phyloP scores from a whole-genome alignment of 257 asterid species.

The Nicotiana knightiana region DNA sequence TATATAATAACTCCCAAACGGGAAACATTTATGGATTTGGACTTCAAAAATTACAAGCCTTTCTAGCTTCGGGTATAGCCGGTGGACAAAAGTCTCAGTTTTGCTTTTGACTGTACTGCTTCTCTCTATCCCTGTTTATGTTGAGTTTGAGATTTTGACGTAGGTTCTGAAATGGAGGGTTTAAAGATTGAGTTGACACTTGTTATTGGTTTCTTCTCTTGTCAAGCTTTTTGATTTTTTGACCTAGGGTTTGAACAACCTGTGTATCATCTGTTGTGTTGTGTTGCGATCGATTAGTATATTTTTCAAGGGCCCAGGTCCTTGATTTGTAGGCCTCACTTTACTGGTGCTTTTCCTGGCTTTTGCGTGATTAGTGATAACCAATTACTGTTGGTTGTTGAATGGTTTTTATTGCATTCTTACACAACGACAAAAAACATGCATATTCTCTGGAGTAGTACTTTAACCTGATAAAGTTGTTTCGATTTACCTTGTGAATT shows the following conservation, averaged over 20 bases:
- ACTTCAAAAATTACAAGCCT: too few relatives aligned
- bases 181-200: background rate
- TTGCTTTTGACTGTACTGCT: too few relatives aligned
- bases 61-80: too few relatives aligned
- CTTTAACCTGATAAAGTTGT: background rate
- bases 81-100: too few relatives aligned
- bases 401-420: background rate
- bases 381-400: background rate
- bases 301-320: background rate
- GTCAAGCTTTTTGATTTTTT: background rate
- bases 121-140: too few relatives aligned
- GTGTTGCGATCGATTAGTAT: background rate
- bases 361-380: background rate
- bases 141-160: too few relatives aligned
- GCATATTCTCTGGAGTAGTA: background rate
- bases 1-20: too few relatives aligned
- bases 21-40: too few relatives aligned
- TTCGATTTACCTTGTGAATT: background rate
- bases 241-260: background rate
- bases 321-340: background rate
- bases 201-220: background rate
- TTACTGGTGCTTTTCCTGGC: background rate
- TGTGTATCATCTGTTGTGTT: background rate
- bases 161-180: background rate
- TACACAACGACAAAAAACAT: background rate